Percentiles rank a stretch among this genome's conserved stretches.
Evolutionary conservation across 2,329 filamentous ascomycete species (phyloP).

Genomic region (Arthrobotrys entomopaga): DNA sequence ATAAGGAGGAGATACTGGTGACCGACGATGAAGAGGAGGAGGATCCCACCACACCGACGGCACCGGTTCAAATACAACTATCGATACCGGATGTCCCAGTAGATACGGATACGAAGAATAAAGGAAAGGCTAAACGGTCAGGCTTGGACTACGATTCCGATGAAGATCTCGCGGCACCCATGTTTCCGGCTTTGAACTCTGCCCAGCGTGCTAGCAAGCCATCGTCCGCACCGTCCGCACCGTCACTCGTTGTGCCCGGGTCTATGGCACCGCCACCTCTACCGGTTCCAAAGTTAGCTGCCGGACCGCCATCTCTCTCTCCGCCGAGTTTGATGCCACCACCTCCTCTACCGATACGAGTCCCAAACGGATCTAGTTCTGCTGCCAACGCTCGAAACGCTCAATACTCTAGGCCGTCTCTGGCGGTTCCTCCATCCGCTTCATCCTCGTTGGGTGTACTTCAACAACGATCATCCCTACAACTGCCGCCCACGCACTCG

Average conservation of each 20-base stretch:
- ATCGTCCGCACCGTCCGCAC: conserved; percentile 44
- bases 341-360: conserved; percentile 63
- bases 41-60: conserved; percentile 43
- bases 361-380: conserved; percentile 59
- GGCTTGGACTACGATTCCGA: conserved; percentile 29
- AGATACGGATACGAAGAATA: background rate
- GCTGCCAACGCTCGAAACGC: conserved; percentile 49
- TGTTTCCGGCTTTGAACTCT: conserved; percentile 68
- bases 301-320: conserved; percentile 53
- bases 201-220: conserved; percentile 65
- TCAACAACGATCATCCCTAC: conserved; percentile 31
- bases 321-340: conserved; percentile 59
- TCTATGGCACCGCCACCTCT: conserved; percentile 52
- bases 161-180: conserved; percentile 60
- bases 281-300: conserved; percentile 33
- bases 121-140: conserved; percentile 15
- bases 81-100: conserved; percentile 18
- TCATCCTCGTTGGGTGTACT: conserved; percentile 37
- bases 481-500: conserved; percentile 50
- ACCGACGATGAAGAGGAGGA: conserved; percentile 37
- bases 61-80: conserved; percentile 39
- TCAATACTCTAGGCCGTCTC: conserved; percentile 35
- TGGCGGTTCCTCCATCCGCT: conserved; percentile 14
- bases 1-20: conserved; percentile 36
- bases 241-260: conserved; percentile 49